phyloP scores from a whole-genome alignment of 2,329 filamentous ascomycete genomes.

The Colletotrichum sp. region DNA sequence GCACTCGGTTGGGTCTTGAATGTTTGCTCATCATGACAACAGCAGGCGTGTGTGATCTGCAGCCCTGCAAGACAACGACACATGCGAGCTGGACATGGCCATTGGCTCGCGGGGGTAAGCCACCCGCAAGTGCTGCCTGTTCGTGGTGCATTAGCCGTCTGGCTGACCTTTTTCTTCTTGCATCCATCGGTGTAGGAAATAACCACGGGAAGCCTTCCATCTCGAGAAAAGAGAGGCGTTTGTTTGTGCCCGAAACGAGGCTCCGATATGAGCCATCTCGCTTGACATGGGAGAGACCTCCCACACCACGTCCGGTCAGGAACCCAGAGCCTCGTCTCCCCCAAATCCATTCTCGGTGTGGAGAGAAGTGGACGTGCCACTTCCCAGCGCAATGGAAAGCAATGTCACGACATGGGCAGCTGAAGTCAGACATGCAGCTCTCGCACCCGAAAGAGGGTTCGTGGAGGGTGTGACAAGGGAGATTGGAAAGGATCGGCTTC shows the following conservation, averaged over 20 bases:
- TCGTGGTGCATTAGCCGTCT: neutral
- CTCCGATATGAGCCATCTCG: neutral
- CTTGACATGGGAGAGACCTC: neutral
- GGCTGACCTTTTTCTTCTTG: neutral
- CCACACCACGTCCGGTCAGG: neutral
- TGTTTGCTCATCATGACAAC: neutral
- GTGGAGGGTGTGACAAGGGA: neutral
- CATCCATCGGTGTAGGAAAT: neutral
- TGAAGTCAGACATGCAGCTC: neutral
- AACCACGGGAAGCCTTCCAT: neutral
- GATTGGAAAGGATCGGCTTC: neutral
- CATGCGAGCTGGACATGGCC: neutral
- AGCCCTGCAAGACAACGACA: neutral
- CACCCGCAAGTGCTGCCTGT: neutral
- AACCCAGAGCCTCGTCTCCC: neutral
- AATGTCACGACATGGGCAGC: neutral
- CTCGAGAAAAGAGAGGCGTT: neutral
- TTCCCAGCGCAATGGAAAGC: neutral
- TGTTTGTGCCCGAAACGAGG: neutral
- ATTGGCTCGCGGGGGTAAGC: conserved; percentile 3
- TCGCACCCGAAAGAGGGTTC: neutral
- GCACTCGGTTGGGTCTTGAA: neutral
- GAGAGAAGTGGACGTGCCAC: neutral
- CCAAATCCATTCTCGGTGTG: neutral
- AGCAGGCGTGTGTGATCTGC: neutral